These are phyloP conservation scores for Aspergillus baeticus DNA, from an alignment of 495 filamentous ascomycete species.

Conservation along the genomic window DNA sequence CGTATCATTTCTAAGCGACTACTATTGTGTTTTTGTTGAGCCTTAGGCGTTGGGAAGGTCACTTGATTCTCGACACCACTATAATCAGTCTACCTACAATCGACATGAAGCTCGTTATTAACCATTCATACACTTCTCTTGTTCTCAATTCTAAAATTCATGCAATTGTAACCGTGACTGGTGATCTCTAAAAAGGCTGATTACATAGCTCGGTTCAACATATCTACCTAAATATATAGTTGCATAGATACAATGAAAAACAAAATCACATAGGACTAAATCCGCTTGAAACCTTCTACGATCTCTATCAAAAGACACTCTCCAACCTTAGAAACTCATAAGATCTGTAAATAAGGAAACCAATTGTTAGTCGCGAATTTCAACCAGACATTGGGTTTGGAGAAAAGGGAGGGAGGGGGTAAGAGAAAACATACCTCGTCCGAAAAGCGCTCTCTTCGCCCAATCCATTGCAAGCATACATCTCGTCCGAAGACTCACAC, in stretches of 20 bases:
- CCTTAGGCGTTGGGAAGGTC: constrained; percentile 1
- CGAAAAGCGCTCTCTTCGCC: constrained; percentile 92
- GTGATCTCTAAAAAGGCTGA: too few relatives aligned
- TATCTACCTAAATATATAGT: neutral
- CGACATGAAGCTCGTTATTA: too few relatives aligned
- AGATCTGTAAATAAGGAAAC: constrained; percentile 46
- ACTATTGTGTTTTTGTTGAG: neutral
- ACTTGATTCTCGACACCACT: too few relatives aligned
- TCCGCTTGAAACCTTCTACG: neutral
- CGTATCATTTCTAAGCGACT: neutral
- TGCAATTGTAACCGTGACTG: too few relatives aligned
- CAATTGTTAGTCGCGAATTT: constrained; percentile 12
- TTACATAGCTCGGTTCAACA: neutral
- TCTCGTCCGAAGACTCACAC: constrained; percentile 88
- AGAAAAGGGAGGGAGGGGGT: neutral
- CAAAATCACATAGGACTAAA: too few relatives aligned
- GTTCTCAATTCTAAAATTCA: too few relatives aligned
- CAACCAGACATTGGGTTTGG: neutral
- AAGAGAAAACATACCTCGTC: constrained; percentile 78
- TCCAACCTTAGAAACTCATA: constrained; percentile 59
- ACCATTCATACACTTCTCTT: too few relatives aligned
- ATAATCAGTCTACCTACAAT: too few relatives aligned
- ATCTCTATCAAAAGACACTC: neutral
- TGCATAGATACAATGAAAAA: neutral
- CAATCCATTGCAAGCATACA: constrained; percentile 97